Evolutionary conservation across 257 asterid species (phyloP).

Genomic region (Rehmannia glutinosa): DNA sequence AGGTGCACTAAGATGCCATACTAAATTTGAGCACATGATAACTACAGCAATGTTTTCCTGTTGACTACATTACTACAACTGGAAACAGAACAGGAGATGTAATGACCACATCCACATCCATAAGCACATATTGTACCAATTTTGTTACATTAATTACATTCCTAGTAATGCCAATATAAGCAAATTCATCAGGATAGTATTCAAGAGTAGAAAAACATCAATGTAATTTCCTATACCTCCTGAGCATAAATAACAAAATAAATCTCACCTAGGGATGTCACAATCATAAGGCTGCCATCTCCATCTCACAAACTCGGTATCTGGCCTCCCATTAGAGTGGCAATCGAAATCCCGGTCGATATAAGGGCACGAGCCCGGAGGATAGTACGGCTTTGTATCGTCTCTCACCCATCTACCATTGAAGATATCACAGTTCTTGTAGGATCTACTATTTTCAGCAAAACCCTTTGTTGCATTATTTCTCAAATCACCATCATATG

Average conservation of each 20-base stretch:
- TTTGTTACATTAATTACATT: neutral
- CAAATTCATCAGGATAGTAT: neutral
- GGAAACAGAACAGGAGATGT: slow-evolving; percentile 16
- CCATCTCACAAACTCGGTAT: slow-evolving; percentile 66
- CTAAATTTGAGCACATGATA: neutral
- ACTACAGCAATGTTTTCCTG: neutral
- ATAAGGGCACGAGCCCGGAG: slow-evolving; percentile 80
- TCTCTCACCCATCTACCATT: slow-evolving; percentile 92
- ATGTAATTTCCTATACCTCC: no score
- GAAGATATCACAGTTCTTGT: slow-evolving; percentile 63
- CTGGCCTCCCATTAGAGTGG: slow-evolving; percentile 75
- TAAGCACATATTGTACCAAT: neutral
- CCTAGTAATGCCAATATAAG: neutral
- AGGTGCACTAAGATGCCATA: neutral
- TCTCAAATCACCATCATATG: slow-evolving; percentile 15
- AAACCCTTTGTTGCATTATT: slow-evolving; percentile 6
- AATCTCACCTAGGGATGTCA: slow-evolving; percentile 72
- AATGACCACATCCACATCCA: neutral
- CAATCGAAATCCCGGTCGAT: slow-evolving; percentile 88
- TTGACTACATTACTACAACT: slow-evolving; percentile 1
- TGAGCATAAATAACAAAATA: neutral
- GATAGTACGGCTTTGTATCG: slow-evolving; percentile 66
- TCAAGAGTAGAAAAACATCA: neutral
- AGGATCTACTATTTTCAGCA: slow-evolving; percentile 27
- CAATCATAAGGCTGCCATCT: slow-evolving; percentile 92